phyloP scores from a whole-genome alignment of 2,329 filamentous ascomycete genomes.

The Phaeosphaeriaceae sp. region DNA sequence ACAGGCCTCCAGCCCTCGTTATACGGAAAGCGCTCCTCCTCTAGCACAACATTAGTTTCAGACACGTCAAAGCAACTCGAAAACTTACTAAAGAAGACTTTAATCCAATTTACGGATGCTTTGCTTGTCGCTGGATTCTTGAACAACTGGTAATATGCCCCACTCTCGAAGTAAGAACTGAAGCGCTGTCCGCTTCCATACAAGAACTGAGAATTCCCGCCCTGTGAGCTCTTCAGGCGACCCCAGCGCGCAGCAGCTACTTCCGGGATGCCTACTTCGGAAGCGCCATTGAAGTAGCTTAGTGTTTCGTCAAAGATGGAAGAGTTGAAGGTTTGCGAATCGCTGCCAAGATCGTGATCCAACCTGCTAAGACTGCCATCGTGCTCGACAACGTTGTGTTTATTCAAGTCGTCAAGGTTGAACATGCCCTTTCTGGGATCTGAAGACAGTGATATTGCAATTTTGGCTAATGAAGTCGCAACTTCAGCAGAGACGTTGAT shows the following conservation, averaged over 20 bases:
- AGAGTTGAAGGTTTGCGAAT: slow-evolving; percentile 27
- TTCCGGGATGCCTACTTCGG: slow-evolving; percentile 3
- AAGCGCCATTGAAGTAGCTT: slow-evolving; percentile 7
- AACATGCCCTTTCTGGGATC: slow-evolving; percentile 24
- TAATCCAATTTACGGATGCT: slow-evolving; percentile 23
- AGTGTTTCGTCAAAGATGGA: slow-evolving; percentile 26
- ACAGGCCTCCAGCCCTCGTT: slow-evolving; percentile 28
- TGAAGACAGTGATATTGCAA: slow-evolving; percentile 16
- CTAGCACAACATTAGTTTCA: slow-evolving; percentile 11
- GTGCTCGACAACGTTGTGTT: slow-evolving; percentile 45
- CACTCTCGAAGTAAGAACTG: slow-evolving; percentile 28
- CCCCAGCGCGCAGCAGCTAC: slow-evolving; percentile 17
- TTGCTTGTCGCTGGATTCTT: slow-evolving; percentile 15
- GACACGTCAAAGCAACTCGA: neutral
- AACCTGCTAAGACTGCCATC: slow-evolving; percentile 41
- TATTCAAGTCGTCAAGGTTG: slow-evolving; percentile 40
- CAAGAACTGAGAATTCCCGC: slow-evolving; percentile 21
- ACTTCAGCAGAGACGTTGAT: slow-evolving; percentile 44
- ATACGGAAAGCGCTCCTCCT: slow-evolving; percentile 28
- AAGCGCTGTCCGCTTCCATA: slow-evolving; percentile 18
- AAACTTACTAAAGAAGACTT: slow-evolving; percentile 33
- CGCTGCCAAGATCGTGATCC: slow-evolving; percentile 32
- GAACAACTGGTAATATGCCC: slow-evolving; percentile 24
- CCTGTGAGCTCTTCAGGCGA: slow-evolving; percentile 19
- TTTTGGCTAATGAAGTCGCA: slow-evolving; percentile 28